Conservation (phyloP, 208 protist genomes). For the Leishmania braziliensis region DNA sequence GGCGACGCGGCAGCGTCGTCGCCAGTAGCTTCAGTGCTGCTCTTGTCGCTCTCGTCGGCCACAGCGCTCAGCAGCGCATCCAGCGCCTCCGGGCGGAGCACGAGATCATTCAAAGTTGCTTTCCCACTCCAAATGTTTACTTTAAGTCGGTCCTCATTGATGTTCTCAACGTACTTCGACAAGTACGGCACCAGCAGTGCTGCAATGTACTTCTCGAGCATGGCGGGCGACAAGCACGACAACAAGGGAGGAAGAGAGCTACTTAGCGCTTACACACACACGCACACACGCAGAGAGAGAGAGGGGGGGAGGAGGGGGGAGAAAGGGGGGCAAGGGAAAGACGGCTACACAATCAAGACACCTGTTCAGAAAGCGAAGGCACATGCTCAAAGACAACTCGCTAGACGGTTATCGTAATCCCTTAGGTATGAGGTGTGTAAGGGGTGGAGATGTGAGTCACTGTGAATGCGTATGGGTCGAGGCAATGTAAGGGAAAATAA, state of each 20-base stretch:
- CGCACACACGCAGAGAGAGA: slow-evolving; percentile 2
- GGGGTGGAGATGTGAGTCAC: too few species aligned
- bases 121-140: slow-evolving; percentile 88
- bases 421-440: too few species aligned
- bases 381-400: too few species aligned
- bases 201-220: slow-evolving; percentile 88
- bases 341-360: not conserved
- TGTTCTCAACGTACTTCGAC: slow-evolving; percentile 82
- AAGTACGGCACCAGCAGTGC: slow-evolving; percentile 86
- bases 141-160: slow-evolving; percentile 77
- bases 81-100: slow-evolving; percentile 64
- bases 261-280: not conserved
- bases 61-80: slow-evolving; percentile 54
- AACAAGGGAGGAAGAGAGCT: not conserved
- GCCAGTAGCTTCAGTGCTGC: not conserved
- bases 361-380: too few species aligned
- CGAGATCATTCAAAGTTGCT: slow-evolving; percentile 74
- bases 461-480: too few species aligned
- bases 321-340: not conserved
- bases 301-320: not conserved
- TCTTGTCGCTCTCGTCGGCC: slow-evolving; percentile 14
- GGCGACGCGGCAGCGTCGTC: slow-evolving; percentile 9
- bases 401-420: too few species aligned
- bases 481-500: not conserved
- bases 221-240: slow-evolving; percentile 16